Evolutionary conservation across 768 basidiomycete species (phyloP).

Genomic region (Rhodosporidiobolus sp.): DNA sequence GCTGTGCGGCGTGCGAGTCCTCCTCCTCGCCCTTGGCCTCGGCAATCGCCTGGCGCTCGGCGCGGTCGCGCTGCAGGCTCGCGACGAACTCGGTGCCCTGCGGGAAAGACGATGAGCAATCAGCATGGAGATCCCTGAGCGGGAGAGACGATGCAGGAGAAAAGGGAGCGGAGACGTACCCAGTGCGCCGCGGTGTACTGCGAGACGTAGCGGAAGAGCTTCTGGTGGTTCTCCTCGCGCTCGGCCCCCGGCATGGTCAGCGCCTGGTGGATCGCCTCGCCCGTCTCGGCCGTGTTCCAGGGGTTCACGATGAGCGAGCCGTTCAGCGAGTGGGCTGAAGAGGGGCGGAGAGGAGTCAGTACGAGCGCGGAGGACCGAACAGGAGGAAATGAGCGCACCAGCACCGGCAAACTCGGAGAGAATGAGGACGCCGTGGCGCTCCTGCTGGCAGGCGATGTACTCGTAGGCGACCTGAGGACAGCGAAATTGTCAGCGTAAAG

Average conservation of each 20-base stretch:
- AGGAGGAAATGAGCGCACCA: conserved; percentile 46
- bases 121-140: background rate
- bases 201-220: conserved; percentile 90
- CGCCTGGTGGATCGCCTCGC: conserved; percentile 93
- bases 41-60: conserved; percentile 29
- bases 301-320: conserved; percentile 97
- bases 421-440: conserved; percentile 92
- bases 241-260: conserved; percentile 79
- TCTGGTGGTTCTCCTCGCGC: conserved; percentile 87
- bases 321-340: conserved; percentile 58
- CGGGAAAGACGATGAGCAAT: background rate
- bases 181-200: conserved; percentile 91
- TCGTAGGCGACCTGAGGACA: conserved; percentile 84
- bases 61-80: conserved; percentile 20
- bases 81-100: conserved; percentile 29
- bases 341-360: background rate
- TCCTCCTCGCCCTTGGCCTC: conserved; percentile 17
- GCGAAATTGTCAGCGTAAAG: conserved; percentile 1
- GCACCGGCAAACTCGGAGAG: conserved; percentile 98
- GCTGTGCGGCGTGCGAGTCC: conserved; percentile 16
- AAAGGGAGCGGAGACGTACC: conserved; percentile 45
- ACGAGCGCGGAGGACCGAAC: conserved; percentile 12
- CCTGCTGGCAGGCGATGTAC: conserved; percentile 92
- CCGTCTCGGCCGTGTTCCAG: conserved; percentile 98
- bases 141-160: background rate